A percentile compares a stretch with the other conserved stretches of the same genome.
Conservation (phyloP, 169 alveolate genomes). For the Plasmodium vivax region DNA sequence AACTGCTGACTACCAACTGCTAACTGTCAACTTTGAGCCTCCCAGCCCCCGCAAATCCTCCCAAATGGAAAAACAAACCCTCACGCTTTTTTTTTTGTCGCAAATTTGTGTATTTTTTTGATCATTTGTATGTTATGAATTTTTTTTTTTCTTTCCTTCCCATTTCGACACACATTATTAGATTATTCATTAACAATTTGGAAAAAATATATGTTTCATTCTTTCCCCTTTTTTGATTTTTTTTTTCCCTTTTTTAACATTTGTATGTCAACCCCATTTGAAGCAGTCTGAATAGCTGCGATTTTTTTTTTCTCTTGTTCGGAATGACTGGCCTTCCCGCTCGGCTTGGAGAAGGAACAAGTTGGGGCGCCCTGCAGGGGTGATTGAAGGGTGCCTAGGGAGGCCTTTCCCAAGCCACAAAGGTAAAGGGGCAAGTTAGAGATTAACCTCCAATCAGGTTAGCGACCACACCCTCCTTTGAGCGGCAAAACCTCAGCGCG, state of each 20-base stretch:
- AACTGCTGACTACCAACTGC: neutral
- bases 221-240: neutral
- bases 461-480: neutral
- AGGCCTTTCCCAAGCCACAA: neutral
- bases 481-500: neutral
- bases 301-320: neutral
- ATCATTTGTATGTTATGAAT: neutral
- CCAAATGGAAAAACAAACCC: neutral
- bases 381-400: neutral
- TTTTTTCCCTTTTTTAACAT: neutral
- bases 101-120: neutral
- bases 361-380: neutral
- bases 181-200: neutral
- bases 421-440: neutral
- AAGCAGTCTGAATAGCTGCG: neutral
- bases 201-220: neutral
- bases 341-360: neutral
- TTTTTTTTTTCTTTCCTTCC: neutral
- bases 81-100: neutral
- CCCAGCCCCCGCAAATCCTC: neutral
- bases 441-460: neutral
- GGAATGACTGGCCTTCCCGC: neutral
- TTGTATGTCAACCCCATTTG: neutral
- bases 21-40: neutral
- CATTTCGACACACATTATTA: neutral